Evolutionary conservation across 75 land plant species (phyloP), one percentile per base, ranked within the genome.

Genomic region (Pseudotsuga menziesii): DNA sequence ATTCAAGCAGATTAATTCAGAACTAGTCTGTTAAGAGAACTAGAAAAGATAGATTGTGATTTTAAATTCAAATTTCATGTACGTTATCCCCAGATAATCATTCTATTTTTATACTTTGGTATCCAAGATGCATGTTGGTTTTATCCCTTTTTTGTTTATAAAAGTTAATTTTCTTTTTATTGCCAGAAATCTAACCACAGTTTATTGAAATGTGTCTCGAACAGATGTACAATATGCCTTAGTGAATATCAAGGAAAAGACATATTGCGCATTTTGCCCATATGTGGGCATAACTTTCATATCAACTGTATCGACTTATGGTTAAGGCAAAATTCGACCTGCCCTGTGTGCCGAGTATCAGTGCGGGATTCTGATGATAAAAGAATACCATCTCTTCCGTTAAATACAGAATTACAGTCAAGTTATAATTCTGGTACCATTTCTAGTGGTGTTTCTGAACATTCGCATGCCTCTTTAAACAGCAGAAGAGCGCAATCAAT

Each of bases 321-420:
- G 97, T 79, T 94, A 32, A 56, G 91, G 56, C 60, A 85, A 69
- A 91, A 94, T 66, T 89, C 97, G 0, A 87, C 95, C 1, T 94
- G 97, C 75, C 97, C 97, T 1, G 83, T 94, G 71, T 94, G 97
- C 73, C 67, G 97, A 8, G 82, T 89, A 3, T 94, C 95, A 4
- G 90, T 92, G 13, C 36, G 85, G 32, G 90, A 89, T 12, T 79
- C 88, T n/a, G 32, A 16, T 64, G 52, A 35, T 69, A 44, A n/a
- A 41, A 44, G 72, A 69, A 9, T 22, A n/a, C 39, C n/a, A n/a
- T 44, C n/a, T 3, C 41, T 44, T 69, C 72, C 25, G 2, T 39
- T 69, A 69, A 69, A 22, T 12, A n/a, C 41, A 69, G 72, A 41
- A 69, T 20, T 44, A 22, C 72, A 41, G 72, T 41, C 72, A 39